These are phyloP conservation scores for Quillaja saponaria DNA, from an alignment of 306 rosid species.

Conservation along the genomic window DNA sequence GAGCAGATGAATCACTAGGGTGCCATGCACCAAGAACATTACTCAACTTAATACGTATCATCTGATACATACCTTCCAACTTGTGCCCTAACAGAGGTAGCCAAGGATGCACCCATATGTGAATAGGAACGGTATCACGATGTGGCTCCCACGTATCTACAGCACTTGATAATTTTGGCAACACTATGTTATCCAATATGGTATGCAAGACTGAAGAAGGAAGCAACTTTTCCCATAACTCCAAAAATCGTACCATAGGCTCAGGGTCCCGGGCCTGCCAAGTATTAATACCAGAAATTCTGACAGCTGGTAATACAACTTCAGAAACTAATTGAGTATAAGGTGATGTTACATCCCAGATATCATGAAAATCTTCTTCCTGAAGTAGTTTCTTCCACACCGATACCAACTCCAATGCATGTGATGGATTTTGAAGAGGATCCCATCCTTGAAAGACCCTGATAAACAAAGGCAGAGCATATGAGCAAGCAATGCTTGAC, in stretches of 20 bases:
- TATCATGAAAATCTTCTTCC: slow-evolving; percentile 62
- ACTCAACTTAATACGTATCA: slow-evolving; percentile 78
- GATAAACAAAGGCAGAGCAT: slow-evolving; percentile 74
- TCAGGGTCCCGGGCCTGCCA: slow-evolving; percentile 97
- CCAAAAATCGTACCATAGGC: slow-evolving; percentile 80
- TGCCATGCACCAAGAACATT: slow-evolving; percentile 93
- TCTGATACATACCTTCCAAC: slow-evolving; percentile 74
- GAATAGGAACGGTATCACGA: slow-evolving; percentile 86
- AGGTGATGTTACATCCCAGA: slow-evolving; percentile 70
- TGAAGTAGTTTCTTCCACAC: slow-evolving; percentile 71
- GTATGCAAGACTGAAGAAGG: slow-evolving; percentile 63
- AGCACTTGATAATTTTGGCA: slow-evolving; percentile 78
- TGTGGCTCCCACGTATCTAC: slow-evolving; percentile 93
- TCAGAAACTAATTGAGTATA: slow-evolving; percentile 79
- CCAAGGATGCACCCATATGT: slow-evolving; percentile 97
- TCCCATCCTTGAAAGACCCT: slow-evolving; percentile 91
- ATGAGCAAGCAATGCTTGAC: slow-evolving; percentile 83
- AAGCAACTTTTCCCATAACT: slow-evolving; percentile 77
- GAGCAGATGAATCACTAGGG: slow-evolving; percentile 83
- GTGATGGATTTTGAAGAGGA: slow-evolving; percentile 74
- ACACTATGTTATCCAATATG: slow-evolving; percentile 65
- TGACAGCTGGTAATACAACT: slow-evolving; percentile 86
- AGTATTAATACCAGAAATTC: slow-evolving; percentile 79
- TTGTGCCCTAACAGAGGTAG: slow-evolving; percentile 76
- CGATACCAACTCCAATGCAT: slow-evolving; percentile 65